phyloP scores from a whole-genome alignment of 2,329 filamentous ascomycete genomes.

The Beauveria brongniartii region DNA sequence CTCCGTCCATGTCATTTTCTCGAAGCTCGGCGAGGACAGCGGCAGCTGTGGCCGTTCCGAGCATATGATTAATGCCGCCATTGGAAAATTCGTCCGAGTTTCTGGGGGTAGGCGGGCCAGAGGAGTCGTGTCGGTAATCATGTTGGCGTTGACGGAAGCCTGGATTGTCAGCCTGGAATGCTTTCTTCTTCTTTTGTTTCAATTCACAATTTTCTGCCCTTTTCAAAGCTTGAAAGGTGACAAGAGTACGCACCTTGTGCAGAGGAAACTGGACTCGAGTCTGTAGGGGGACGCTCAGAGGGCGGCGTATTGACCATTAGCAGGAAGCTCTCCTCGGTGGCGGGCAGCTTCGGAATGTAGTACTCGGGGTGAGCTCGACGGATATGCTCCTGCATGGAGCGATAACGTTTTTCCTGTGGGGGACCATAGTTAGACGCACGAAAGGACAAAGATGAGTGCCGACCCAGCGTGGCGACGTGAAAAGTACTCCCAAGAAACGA shows the following conservation, averaged over 20 bases:
- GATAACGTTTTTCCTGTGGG: slow-evolving; percentile 74
- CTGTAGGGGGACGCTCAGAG: slow-evolving; percentile 49
- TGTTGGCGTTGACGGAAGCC: slow-evolving; percentile 53
- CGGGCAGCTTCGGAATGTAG: slow-evolving; percentile 95
- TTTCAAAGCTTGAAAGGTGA: too few species aligned
- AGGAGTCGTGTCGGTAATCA: slow-evolving; percentile 59
- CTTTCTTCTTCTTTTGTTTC: neutral
- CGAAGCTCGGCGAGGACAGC: slow-evolving; percentile 78
- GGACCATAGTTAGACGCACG: slow-evolving; percentile 13
- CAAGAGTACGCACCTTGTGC: slow-evolving; percentile 23
- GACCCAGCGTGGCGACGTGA: neutral
- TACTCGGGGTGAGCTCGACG: slow-evolving; percentile 93
- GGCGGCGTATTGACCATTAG: slow-evolving; percentile 92
- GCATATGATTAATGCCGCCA: slow-evolving; percentile 27
- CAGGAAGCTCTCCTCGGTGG: slow-evolving; percentile 94
- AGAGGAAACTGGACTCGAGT: slow-evolving; percentile 25
- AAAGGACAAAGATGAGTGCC: slow-evolving; percentile 1
- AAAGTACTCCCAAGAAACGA: neutral
- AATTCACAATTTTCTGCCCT: too few species aligned
- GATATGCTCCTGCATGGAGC: slow-evolving; percentile 99
- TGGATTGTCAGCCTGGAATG: slow-evolving; percentile 12
- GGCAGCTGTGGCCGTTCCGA: slow-evolving; percentile 63
- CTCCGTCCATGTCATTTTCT: slow-evolving; percentile 71
- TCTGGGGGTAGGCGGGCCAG: slow-evolving; percentile 60
- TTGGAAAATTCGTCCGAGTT: slow-evolving; percentile 61